These are phyloP conservation scores for Escallonia rubra DNA, from an alignment of 129 eudicot species.

Conservation along the genomic window DNA sequence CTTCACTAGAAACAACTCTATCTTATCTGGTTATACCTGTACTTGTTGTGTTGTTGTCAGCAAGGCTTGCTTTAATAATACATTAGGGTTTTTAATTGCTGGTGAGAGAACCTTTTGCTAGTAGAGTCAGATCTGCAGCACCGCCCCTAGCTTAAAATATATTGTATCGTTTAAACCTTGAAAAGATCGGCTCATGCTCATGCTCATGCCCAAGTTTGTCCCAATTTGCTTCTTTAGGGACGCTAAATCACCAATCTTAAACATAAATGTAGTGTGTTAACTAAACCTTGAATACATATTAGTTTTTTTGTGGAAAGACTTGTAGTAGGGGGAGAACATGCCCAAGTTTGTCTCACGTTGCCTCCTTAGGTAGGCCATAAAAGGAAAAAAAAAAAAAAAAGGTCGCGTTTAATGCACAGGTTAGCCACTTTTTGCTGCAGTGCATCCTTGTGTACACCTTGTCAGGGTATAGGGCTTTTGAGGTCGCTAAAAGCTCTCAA, in stretches of 20 bases:
- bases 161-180: neutral
- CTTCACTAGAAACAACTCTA: neutral
- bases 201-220: neutral
- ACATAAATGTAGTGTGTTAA: neutral
- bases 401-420: too few relatives aligned
- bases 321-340: neutral
- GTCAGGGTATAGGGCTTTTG: too few relatives aligned
- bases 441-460: too few relatives aligned
- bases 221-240: too few relatives aligned
- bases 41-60: constrained; percentile 24
- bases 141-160: constrained; percentile 2
- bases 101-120: constrained; percentile 10
- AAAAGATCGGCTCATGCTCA: neutral
- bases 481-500: too few relatives aligned
- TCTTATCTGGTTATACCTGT: constrained; percentile 4
- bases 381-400: too few relatives aligned
- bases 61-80: constrained; percentile 11
- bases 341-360: too few relatives aligned
- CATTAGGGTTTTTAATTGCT: constrained; percentile 1
- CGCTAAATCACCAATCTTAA: too few relatives aligned
- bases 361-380: too few relatives aligned
- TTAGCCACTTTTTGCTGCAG: too few relatives aligned
- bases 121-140: constrained; percentile 12
- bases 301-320: neutral
- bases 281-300: neutral